Base-by-base conservation (phyloP, 2,329 filamentous ascomycete genomes). In the Talaromyces sp. region DNA sequence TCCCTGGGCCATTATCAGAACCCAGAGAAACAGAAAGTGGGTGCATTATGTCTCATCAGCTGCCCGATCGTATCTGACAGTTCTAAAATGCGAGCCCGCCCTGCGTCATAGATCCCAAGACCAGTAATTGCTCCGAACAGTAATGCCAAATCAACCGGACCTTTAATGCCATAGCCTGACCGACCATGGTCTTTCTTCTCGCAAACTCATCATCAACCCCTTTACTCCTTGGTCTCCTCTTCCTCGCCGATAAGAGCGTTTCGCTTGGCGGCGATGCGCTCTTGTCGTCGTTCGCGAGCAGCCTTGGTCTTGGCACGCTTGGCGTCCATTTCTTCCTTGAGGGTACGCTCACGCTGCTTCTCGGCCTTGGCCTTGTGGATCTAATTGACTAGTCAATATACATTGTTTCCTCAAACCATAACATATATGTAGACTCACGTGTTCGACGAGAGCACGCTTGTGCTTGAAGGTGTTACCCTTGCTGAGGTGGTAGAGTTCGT, bases 391-490 rank as follows among this genome's bases (percentile, higher is more conserved):
- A 67, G 68, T 61, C 46, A 26, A 60, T 59, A 41, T 56, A 52
- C 46, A 43, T 56, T 51, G 29, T 43, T 31, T 12, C 55, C 52
- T 50, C 12, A 31, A 59, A 31, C 60, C 64, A 61, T 61, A 60
- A n/a, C n/a, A 14, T 12, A 17, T n/a, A n/a, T n/a, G 21, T 31
- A 14, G 59, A 74, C 94, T 78, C 95, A 99, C 94, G 86, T 99
- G 94, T 88, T 99, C 94, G 80, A 99, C 92, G 75, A 99, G 89
- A 77, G 92, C 94, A 83, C 94, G 90, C 92, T 97, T 99, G 91
- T 99, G 94, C 92, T 99, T 99, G 90, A 99, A 99, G 81, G 94
- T 93, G 89, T 99, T 99, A 95, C 94, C 95, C 92, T 99, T 99
- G 89, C 90, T 94, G 80, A 96, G 85, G 83, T 97, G 94, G 88